phyloP scores from a whole-genome alignment of 192 early-diverging fungal species.

The Mortierella antarctica region DNA sequence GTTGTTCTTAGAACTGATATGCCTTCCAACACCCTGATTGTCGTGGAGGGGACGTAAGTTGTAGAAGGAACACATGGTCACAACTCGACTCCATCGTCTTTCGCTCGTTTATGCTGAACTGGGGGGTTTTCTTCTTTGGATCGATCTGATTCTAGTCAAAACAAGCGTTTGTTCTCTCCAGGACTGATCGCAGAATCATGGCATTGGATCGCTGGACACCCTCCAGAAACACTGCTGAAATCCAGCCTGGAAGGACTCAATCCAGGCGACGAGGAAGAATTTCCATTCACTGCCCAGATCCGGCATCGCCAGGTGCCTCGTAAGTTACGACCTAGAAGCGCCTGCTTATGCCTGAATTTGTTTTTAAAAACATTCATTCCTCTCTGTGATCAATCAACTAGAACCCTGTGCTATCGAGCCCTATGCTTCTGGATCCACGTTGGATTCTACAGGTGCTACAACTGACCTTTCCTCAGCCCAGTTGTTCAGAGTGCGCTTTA shows the following conservation, averaged over 20 bases:
- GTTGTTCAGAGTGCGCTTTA: conserved; percentile 60
- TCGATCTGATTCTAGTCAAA: conserved; percentile 25
- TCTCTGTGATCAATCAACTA: background rate
- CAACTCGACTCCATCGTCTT: background rate
- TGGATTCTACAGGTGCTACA: background rate
- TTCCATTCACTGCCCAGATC: conserved; percentile 49
- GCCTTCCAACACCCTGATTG: conserved; percentile 70
- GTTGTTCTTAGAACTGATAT: conserved; percentile 81
- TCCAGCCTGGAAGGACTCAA: background rate
- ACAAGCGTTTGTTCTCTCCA: conserved; percentile 27
- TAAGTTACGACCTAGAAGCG: conserved; percentile 7
- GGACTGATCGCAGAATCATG: conserved; percentile 40
- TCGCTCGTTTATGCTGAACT: background rate
- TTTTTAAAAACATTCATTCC: background rate
- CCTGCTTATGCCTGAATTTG: too few species aligned
- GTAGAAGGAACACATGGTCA: background rate
- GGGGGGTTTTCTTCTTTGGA: background rate
- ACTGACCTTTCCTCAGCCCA: conserved; percentile 6
- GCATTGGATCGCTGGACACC: conserved; percentile 45
- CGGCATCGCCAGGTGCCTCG: conserved; percentile 48
- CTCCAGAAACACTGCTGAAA: conserved; percentile 17
- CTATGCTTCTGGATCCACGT: conserved; percentile 21
- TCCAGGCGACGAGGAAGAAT: background rate
- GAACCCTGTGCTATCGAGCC: conserved; percentile 39
- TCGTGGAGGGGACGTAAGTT: conserved; percentile 74